Evolutionary conservation across 352 stramenopile species (phyloP), one percentile per base, ranked within the genome.

Genomic region (Pythium oligandrum): DNA sequence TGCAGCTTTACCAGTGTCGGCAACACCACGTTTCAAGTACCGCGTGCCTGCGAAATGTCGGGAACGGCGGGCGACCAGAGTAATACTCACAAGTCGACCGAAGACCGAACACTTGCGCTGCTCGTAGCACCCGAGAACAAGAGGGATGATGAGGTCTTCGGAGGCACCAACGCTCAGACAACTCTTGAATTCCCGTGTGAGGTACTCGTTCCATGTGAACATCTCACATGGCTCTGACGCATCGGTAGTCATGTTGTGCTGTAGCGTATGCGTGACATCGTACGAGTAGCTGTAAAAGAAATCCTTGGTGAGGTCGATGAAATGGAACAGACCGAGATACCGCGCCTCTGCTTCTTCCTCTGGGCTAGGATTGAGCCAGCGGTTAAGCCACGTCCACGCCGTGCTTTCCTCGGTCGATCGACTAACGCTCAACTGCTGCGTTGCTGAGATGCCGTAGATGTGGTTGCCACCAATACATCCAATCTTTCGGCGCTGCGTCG

Each of bases 281-380:
- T 99, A 99, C 45, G 94, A 98, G 65, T 99, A 99, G 49, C 84
- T 98, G 69, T 98, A 99, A 78, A 96, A 99, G 66, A 99, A 99
- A 61, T 99, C 97, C 61, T 99, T 99, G 6, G 95, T 98, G 17
- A 99, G 78, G 66, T 99, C 97, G 42, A 99, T 78, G 49, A 99
- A 98, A 63, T 99, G 95, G 64, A 99, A 99, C 0, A 99, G 70
- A 0, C 86, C 90, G 46, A 98, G 77, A 74, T 99, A 99, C 5
- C 83, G 69, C 38, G 81, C 82, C 48, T 95, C 85, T 3, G 83
- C 85, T 48, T 93, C 81, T 59, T 95, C 85, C 39, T 92, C 78
- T 3, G 83, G 69, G 45, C 73, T 92, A 7, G 83, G 77, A 52
- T 93, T 93, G 49, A 95, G 70, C 85, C 83, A 93, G 4, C 83